Evolutionary conservation across 2,329 filamentous ascomycete species (phyloP), one percentile per base, ranked within the genome.

Genomic region (Helotiales sp.): DNA sequence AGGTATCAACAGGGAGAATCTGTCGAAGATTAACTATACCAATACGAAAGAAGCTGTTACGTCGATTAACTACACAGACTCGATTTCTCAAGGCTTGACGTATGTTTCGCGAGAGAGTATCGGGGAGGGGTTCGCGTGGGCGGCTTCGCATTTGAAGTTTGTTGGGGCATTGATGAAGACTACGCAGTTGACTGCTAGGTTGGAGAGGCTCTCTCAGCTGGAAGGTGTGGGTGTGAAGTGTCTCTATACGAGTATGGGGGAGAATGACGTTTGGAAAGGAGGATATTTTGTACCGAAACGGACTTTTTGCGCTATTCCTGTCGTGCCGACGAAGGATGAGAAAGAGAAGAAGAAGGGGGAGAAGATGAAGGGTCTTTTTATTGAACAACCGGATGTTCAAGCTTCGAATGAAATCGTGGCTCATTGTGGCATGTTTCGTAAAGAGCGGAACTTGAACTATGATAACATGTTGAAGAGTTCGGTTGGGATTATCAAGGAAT

Each of bases 111-210:
- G 80, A 6, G 81, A 81, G 13, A 83, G 80, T 40, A 81, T 84
- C 2, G 86, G 86, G 2, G 81, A 85, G 54, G 90, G 90, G 1
- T 88, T 91, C 64, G 82, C 81, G 17, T 96, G 91, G 86, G 84
- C 93, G 3, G 86, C 87, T 0, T 89, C 88, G 15, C 92, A 96
- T 72, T 83, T 96, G 52, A 90, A 91, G 33, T 96, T 96, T 67
- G 88, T 96, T 1, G 90, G 91, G 0, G 87, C 89, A 46, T 79
- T 96, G 2, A 81, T 91, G 63, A 87, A 89, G 53, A 84, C 85
- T 15, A 85, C 87, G 31, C 89, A 95, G 66, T 75, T 96, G 60
- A 83, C 81, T 55, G 80, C 82, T 42, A 81, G 92, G 15, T 76
- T 96, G 2, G 81, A 84, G 58, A 78, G 83, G 54, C 76, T 93